Conservation (phyloP, 139 green algal species). For the Edaphochlamys debaryana region DNA sequence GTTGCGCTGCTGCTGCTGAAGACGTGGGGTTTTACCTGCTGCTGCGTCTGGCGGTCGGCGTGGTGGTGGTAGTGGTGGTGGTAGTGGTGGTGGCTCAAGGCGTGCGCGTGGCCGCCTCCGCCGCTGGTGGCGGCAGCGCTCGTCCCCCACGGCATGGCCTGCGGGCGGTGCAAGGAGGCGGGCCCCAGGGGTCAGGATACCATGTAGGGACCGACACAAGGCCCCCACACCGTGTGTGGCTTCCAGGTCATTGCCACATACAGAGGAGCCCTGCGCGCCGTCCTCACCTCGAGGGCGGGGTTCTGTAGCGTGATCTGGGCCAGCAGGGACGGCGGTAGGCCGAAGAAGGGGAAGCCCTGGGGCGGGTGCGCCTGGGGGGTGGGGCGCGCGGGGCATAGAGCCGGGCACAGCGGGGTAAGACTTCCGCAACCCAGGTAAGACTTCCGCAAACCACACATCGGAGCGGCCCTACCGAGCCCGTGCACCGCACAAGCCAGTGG, state of each 20-base stretch:
- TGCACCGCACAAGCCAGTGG: not conserved
- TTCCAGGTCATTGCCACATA: no score
- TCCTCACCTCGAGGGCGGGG: constrained; percentile 31
- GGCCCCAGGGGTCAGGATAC: no score
- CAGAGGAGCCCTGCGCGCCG: no score
- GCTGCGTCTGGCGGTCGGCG: not conserved
- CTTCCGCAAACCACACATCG: no score
- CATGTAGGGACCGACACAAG: no score
- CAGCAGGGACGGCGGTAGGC: constrained; percentile 71
- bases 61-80: not conserved
- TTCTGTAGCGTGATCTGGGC: constrained; percentile 54
- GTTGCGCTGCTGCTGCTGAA: no score
- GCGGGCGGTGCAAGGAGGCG: not conserved
- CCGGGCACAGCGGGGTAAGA: no score
- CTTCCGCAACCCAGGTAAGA: no score
- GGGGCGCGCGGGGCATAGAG: not conserved
- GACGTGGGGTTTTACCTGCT: not conserved
- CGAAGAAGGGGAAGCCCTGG: constrained; percentile 82
- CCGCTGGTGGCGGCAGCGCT: not conserved
- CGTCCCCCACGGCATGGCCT: constrained; percentile 3
- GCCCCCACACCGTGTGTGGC: no score
- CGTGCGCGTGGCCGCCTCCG: not conserved
- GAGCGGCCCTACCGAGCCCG: not conserved
- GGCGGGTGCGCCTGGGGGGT: constrained; percentile 65
- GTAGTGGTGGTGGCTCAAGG: not conserved